Evolutionary conservation across 164 flowering plant species (phyloP).

Genomic region (Vitis riparia): DNA sequence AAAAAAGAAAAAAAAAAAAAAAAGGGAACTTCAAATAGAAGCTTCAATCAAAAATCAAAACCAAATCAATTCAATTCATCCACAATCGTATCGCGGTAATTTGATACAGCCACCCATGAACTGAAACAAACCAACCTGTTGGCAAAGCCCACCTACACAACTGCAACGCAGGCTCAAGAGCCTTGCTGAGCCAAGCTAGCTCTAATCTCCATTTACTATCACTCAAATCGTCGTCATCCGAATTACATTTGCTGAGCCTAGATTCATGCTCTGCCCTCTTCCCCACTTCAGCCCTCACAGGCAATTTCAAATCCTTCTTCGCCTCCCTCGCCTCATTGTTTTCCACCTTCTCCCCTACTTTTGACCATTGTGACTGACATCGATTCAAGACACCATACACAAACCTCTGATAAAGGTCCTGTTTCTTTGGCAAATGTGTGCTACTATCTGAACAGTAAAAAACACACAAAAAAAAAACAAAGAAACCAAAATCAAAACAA

Average conservation of each 20-base stretch:
- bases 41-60: background rate
- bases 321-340: conserved; percentile 12
- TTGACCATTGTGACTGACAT: conserved; percentile 41
- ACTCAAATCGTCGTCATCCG: conserved; percentile 49
- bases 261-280: conserved; percentile 14
- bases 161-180: conserved; percentile 87
- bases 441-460: conserved; percentile 13
- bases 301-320: conserved; percentile 20
- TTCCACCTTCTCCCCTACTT: conserved; percentile 34
- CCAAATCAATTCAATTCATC: conserved; percentile 1
- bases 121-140: conserved; percentile 49
- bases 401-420: conserved; percentile 25
- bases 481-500: conserved; percentile 4
- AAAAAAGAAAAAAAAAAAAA: too few relatives aligned
- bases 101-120: background rate
- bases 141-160: conserved; percentile 74
- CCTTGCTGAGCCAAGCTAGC: conserved; percentile 85
- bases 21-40: background rate
- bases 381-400: conserved; percentile 34
- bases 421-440: conserved; percentile 27
- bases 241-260: conserved; percentile 25
- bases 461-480: background rate
- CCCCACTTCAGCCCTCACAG: conserved; percentile 12
- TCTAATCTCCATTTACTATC: conserved; percentile 69
- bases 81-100: background rate